Base-by-base conservation (phyloP, 257 asterid genomes). In the Hygrophila difformis region DNA sequence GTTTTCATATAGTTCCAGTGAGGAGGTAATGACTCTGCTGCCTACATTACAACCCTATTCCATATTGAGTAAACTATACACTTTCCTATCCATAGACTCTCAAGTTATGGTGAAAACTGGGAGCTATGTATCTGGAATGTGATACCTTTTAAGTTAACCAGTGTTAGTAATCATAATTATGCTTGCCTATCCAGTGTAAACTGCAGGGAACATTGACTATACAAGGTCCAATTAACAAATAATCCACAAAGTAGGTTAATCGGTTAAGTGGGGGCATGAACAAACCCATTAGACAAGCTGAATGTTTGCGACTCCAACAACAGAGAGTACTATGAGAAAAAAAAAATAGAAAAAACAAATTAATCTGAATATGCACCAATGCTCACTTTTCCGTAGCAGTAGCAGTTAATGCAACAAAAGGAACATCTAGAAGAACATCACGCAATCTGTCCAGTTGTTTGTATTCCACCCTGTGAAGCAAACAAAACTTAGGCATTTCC, bases 311-410 rank as follows among this genome's bases (percentile, higher is more conserved):
- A 81, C 77, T 81, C 53, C 54, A 18, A 19, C 9, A 15, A 7
- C 56, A 14, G 21, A 8, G 6, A 20, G 24, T 15, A 29, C 95
- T 88, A 79, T 35, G 53, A 62, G n/a, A n/a, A 33, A 44, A 12
- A 35, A 13, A 4, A 14, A 12, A 28, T 17, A 59, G 29, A 17
- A 11, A 4, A 24, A 14, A n/a, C n/a, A n/a, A n/a, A n/a, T n/a
- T n/a, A n/a, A 12, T 23, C 2, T 11, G 26, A 21, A 52, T n/a
- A 55, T 52, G 55, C 60, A 24, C 39, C 12, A 18, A 21, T 47
- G 62, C 91, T 61, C 72, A 88, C 97, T 79, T 88, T 60, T 73
- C 94, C 42, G 97, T 88, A 39, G 97, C 97, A 31, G 97, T 84
- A 55, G 97, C 97, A 22, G 97, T 88, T 63, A 88, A 66, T 61